A percentile compares a stretch with the other conserved stretches of the same genome.
phyloP scores from a whole-genome alignment of 768 basidiomycete genomes.

The Agaricus blazei region DNA sequence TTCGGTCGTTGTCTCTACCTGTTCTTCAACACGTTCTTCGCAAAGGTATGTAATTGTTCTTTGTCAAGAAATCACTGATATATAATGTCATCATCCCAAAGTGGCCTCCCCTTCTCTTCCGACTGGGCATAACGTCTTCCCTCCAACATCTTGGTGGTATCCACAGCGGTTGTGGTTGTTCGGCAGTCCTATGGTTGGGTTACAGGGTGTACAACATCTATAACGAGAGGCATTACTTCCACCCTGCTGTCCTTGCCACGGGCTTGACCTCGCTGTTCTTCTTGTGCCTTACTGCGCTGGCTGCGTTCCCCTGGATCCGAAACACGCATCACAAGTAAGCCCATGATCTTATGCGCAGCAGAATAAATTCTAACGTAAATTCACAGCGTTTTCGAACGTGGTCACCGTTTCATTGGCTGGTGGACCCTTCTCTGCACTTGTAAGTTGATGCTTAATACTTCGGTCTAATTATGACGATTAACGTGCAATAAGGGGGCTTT shows the following conservation, averaged over 20 bases:
- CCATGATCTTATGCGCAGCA: neutral
- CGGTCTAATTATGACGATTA: neutral
- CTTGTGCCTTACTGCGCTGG: constrained; percentile 55
- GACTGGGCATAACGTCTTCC: constrained; percentile 68
- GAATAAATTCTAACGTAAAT: neutral
- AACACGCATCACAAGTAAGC: constrained; percentile 77
- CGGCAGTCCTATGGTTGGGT: constrained; percentile 66
- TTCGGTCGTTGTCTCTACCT: constrained; percentile 67
- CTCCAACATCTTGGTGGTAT: constrained; percentile 80
- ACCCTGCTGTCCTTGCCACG: constrained; percentile 47
- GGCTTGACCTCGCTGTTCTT: no score
- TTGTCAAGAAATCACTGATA: neutral
- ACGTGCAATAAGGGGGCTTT: constrained; percentile 44
- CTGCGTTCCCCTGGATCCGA: constrained; percentile 76
- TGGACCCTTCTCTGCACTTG: constrained; percentile 48
- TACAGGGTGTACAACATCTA: constrained; percentile 57
- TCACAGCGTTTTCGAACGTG: constrained; percentile 68
- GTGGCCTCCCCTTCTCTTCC: constrained; percentile 73
- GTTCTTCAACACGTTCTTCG: constrained; percentile 63
- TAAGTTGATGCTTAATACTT: constrained; percentile 14
- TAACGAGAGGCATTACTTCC: constrained; percentile 40
- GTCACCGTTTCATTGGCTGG: constrained; percentile 81
- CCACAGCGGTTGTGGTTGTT: constrained; percentile 70
- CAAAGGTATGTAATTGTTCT: constrained; percentile 43
- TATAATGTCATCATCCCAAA: constrained; percentile 20